These are phyloP conservation scores for Adansonia rubrostipa DNA, from an alignment of 441 rosid species.

Conservation along the genomic window DNA sequence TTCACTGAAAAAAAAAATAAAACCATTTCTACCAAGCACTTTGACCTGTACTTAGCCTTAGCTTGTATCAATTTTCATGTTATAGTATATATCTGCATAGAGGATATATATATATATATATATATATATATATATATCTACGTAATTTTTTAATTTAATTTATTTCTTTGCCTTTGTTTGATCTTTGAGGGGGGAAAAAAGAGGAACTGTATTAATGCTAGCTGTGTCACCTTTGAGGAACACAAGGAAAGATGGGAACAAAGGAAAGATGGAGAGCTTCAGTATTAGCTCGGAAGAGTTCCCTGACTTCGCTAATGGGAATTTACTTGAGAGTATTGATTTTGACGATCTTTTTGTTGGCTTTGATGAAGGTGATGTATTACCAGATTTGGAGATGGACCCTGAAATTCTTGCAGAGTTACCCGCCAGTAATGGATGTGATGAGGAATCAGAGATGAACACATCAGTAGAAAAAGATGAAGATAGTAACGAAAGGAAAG, in stretches of 20 bases:
- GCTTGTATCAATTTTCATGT: neutral
- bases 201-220: slow-evolving; percentile 56
- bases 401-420: slow-evolving; percentile 63
- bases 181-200: neutral
- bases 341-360: slow-evolving; percentile 74
- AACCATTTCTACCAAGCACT: neutral
- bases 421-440: slow-evolving; percentile 48
- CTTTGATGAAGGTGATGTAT: slow-evolving; percentile 53
- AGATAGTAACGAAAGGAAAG: slow-evolving; percentile 39
- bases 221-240: slow-evolving; percentile 61
- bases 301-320: slow-evolving; percentile 60
- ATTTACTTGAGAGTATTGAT: slow-evolving; percentile 71
- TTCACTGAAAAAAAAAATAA: neutral
- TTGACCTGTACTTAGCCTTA: neutral
- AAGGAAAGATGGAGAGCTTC: slow-evolving; percentile 50
- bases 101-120: slow-evolving; percentile 1
- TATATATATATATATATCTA: slow-evolving; percentile 14
- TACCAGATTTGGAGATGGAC: slow-evolving; percentile 88
- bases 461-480: slow-evolving; percentile 36
- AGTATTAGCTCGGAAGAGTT: slow-evolving; percentile 45
- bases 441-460: slow-evolving; percentile 58
- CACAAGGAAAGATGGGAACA: slow-evolving; percentile 41
- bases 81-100: neutral
- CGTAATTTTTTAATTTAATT: neutral
- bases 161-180: neutral